phyloP scores from a whole-genome alignment of 345 rosid species.

The Salix brachista region DNA sequence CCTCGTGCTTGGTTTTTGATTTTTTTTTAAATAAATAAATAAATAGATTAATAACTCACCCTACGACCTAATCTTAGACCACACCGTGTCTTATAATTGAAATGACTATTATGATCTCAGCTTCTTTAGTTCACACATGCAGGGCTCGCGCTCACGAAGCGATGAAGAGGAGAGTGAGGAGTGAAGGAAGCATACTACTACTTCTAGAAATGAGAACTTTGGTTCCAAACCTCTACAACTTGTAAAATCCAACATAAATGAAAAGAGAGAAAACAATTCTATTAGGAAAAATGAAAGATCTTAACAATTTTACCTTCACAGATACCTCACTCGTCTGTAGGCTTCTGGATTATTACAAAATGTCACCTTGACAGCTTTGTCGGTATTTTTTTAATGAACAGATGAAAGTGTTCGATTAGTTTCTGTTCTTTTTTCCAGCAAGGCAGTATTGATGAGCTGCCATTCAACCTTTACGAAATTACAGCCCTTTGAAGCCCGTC shows the following conservation, averaged over 20 bases:
- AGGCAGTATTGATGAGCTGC: background rate
- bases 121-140: too few relatives aligned
- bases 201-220: background rate
- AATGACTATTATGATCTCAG: too few relatives aligned
- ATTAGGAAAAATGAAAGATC: background rate
- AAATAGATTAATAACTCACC: too few relatives aligned
- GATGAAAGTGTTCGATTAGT: background rate
- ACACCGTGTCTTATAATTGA: too few relatives aligned
- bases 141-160: too few relatives aligned
- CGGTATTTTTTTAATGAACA: background rate
- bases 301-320: background rate
- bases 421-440: background rate
- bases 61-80: too few relatives aligned
- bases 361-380: background rate
- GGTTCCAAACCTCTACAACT: background rate
- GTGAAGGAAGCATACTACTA: background rate
- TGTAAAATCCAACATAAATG: background rate
- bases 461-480: background rate
- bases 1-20: too few relatives aligned
- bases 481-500: background rate
- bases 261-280: background rate
- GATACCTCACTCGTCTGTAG: background rate
- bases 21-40: too few relatives aligned
- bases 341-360: slow-evolving; percentile 1
- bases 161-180: too few relatives aligned